These are phyloP conservation scores for Oryza meridionalis DNA, from an alignment of 176 grass and related monocot genomes.

Conservation along the genomic window DNA sequence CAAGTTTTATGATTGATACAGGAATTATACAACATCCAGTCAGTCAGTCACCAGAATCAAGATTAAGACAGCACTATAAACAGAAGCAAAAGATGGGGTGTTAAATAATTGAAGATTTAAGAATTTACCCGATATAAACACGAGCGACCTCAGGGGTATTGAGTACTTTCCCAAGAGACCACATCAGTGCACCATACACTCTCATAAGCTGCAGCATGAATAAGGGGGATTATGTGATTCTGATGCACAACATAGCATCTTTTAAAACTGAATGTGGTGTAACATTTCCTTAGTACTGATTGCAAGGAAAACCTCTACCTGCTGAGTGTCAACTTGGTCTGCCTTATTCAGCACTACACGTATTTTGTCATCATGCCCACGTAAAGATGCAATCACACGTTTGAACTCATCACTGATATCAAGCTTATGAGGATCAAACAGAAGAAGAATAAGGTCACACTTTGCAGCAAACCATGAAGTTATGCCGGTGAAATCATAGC, in stretches of 20 bases:
- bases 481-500: constrained; percentile 90
- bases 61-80: not conserved
- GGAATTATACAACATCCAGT: not conserved
- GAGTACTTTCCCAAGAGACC: constrained; percentile 94
- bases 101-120: not conserved
- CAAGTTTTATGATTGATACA: not conserved
- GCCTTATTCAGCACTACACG: constrained; percentile 82
- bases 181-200: constrained; percentile 96
- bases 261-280: not conserved
- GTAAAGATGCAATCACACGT: constrained; percentile 73
- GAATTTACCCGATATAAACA: constrained; percentile 93
- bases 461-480: constrained; percentile 92
- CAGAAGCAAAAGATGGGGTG: not conserved
- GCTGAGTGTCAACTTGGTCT: constrained; percentile 94
- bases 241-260: not conserved
- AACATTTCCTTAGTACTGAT: not conserved
- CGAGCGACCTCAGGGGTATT: constrained; percentile 94
- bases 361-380: constrained; percentile 89
- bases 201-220: constrained; percentile 80
- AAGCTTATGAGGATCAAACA: constrained; percentile 92
- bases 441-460: constrained; percentile 88
- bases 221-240: not conserved
- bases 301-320: constrained; percentile 51
- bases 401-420: constrained; percentile 96
- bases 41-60: not conserved